Evolutionary conservation across 2,329 filamentous ascomycete species (phyloP).

Genomic region (Dactylellina sp.): DNA sequence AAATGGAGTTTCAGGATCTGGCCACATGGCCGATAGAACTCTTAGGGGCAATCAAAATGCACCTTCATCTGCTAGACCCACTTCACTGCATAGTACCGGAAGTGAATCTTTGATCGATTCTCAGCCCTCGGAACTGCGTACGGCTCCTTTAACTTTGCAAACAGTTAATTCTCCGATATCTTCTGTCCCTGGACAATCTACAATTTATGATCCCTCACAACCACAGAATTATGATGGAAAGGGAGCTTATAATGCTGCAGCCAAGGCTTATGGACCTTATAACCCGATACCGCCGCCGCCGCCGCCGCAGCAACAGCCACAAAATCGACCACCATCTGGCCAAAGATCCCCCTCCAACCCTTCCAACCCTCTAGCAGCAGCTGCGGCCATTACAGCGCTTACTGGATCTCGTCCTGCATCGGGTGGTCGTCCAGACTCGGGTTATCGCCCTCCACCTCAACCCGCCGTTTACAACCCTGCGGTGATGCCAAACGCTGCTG

Average conservation of each 20-base stretch:
- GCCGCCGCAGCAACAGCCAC: conserved; percentile 15
- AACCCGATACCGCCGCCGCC: conserved; percentile 64
- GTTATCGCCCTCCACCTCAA: conserved; percentile 59
- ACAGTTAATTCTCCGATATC: conserved; percentile 36
- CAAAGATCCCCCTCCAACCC: conserved; percentile 62
- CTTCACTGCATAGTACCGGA: conserved; percentile 65
- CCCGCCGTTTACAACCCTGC: conserved; percentile 40
- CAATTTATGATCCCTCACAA: conserved; percentile 63
- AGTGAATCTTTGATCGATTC: conserved; percentile 59
- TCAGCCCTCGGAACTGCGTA: conserved; percentile 59
- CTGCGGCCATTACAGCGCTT: conserved; percentile 72
- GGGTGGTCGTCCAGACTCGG: conserved; percentile 62
- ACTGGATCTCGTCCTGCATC: conserved; percentile 64
- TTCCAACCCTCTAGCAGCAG: conserved; percentile 66
- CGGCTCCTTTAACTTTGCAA: conserved; percentile 58
- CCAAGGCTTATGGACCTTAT: conserved; percentile 69
- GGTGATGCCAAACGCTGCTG: conserved; percentile 16
- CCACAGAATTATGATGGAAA: conserved; percentile 36
- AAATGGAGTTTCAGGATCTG: conserved; percentile 33
- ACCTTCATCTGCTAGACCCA: conserved; percentile 14
- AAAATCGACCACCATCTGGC: conserved; percentile 25
- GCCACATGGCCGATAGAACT: conserved; percentile 51
- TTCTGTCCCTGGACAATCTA: conserved; percentile 57
- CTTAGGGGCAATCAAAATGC: conserved; percentile 28
- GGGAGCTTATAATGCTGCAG: conserved; percentile 63